Evolutionary conservation across 2,329 filamentous ascomycete genomes (phyloP).

Genomic region (Fusarium annulatum): DNA sequence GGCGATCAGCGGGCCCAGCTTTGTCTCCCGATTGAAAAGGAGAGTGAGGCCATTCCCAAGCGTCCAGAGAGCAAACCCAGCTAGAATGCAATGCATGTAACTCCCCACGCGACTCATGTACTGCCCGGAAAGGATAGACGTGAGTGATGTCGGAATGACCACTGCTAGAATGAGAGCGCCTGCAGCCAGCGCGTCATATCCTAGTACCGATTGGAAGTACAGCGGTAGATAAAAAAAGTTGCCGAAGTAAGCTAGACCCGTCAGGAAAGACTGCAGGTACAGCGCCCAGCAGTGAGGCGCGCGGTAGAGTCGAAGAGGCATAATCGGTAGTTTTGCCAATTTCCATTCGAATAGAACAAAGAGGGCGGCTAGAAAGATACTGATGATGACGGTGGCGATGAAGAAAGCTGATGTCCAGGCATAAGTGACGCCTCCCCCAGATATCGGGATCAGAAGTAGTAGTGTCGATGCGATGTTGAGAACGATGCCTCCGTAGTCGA

Average conservation of each 20-base stretch:
- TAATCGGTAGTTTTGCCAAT: not conserved
- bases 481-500: not conserved
- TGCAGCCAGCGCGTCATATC: not conserved
- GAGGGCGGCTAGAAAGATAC: not conserved
- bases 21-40: not conserved
- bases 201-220: not conserved
- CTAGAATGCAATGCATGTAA: not conserved
- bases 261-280: not conserved
- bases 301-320: not conserved
- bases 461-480: not conserved
- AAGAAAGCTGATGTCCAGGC: not conserved
- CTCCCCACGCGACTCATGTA: slow-evolving; percentile 1
- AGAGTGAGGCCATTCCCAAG: not conserved
- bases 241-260: not conserved
- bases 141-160: not conserved
- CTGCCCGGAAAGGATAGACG: not conserved
- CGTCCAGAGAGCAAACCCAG: slow-evolving; percentile 1
- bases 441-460: not conserved
- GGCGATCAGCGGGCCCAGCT: not conserved
- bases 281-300: not conserved
- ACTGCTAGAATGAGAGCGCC: not conserved
- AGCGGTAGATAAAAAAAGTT: not conserved
- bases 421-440: not conserved
- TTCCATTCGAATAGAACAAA: not conserved
- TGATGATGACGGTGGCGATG: not conserved